Percentiles rank a stretch among this genome's conserved stretches.
phyloP scores from a whole-genome alignment of 495 filamentous ascomycete genomes.

The Pseudomonodictys pantanalensis region DNA sequence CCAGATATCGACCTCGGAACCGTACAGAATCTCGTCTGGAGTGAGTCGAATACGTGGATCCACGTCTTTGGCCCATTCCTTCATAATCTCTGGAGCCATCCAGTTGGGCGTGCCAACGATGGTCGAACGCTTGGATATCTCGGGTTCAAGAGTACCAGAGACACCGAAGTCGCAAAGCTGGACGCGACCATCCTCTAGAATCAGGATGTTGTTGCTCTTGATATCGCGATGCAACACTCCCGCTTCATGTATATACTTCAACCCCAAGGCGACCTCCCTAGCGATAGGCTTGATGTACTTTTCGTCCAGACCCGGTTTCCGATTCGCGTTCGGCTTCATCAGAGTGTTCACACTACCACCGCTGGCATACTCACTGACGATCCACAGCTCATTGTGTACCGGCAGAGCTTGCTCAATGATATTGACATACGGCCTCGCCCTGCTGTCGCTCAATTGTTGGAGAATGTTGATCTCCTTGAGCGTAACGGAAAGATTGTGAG shows the following conservation, averaged over 20 bases:
- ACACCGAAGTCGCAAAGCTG: conserved; percentile 97
- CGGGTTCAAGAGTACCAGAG: conserved; percentile 79
- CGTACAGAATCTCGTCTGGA: conserved; percentile 48
- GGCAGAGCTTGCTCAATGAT: conserved; percentile 82
- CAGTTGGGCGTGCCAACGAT: conserved; percentile 94
- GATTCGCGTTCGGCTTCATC: conserved; percentile 47
- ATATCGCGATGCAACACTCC: conserved; percentile 96
- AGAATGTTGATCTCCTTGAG: conserved; percentile 86
- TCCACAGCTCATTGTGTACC: conserved; percentile 86
- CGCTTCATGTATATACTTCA: conserved; percentile 83
- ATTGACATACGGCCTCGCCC: conserved; percentile 82
- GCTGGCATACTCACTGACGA: conserved; percentile 92
- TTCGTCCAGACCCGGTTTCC: conserved; percentile 62
- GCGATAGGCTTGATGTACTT: conserved; percentile 87
- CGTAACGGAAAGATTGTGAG: conserved; percentile 78
- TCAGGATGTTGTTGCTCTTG: conserved; percentile 88
- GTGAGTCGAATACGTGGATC: conserved; percentile 15
- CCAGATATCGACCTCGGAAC: conserved; percentile 85
- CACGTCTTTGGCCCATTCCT: conserved; percentile 32
- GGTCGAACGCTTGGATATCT: conserved; percentile 80
- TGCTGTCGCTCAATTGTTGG: conserved; percentile 75
- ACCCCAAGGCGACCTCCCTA: conserved; percentile 78
- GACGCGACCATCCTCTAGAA: conserved; percentile 80
- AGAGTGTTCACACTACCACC: conserved; percentile 93
- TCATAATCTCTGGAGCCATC: conserved; percentile 78